Conservation (phyloP, 495 filamentous ascomycete species). For the Bombardia bombarda region DNA sequence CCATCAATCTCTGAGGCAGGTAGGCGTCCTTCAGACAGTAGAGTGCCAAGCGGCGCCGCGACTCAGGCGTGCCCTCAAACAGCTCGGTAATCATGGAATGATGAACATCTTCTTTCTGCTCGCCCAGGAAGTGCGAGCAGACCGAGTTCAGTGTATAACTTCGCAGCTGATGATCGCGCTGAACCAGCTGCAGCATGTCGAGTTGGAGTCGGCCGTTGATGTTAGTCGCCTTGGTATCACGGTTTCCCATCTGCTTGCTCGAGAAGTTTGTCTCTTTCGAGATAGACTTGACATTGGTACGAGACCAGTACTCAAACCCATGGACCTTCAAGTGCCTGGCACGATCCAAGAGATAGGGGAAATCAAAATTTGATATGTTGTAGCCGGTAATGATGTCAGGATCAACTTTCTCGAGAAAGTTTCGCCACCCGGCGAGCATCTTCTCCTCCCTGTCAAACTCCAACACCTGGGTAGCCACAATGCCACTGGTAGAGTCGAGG, state of each 20-base stretch:
- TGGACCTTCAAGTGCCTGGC: constrained; percentile 72
- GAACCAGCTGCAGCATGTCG: constrained; percentile 85
- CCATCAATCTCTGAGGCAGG: constrained; percentile 86
- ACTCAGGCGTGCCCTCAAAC: constrained; percentile 90
- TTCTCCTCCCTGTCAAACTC: constrained; percentile 70
- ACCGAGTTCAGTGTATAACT: constrained; percentile 98
- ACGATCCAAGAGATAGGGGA: constrained; percentile 89
- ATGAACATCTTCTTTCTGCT: constrained; percentile 99
- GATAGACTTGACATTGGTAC: constrained; percentile 53
- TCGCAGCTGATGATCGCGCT: constrained; percentile 87
- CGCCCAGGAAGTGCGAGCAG: constrained; percentile 89
- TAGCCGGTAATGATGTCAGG: constrained; percentile 98
- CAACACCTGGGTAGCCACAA: constrained; percentile 90
- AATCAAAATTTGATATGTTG: constrained; percentile 98
- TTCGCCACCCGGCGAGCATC: constrained; percentile 82
- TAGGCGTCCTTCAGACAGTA: constrained; percentile 99
- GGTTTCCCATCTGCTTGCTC: constrained; percentile 98
- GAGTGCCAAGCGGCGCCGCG: constrained; percentile 78
- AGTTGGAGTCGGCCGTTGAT: constrained; percentile 91
- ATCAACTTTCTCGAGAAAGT: constrained; percentile 86
- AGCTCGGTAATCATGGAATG: constrained; percentile 98
- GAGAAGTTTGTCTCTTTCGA: constrained; percentile 77
- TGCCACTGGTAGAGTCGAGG: constrained; percentile 78
- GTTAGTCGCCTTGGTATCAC: constrained; percentile 88
- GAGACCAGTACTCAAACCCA: constrained; percentile 78